Evolutionary conservation across 768 basidiomycete species (phyloP), one percentile per base, ranked within the genome.

Genomic region (Mycena venus): DNA sequence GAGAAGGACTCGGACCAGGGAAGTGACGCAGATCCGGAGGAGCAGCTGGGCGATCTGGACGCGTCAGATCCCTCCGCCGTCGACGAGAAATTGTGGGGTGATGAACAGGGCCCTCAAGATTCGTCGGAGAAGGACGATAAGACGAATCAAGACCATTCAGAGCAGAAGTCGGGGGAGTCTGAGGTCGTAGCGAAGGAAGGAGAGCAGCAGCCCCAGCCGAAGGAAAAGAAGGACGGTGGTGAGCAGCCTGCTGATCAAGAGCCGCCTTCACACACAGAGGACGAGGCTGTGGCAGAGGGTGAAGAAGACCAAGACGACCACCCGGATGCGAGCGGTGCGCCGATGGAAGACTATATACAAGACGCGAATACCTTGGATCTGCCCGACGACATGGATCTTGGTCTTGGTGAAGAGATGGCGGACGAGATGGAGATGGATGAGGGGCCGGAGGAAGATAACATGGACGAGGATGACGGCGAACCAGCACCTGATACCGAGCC

Each of bases 11-110:
- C 87, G 5, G 90, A 88, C 6, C 85, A 86, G 3, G 90, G 87
- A 3, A 89, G 87, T 56, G 89, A 92, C 21, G 87, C 85, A 5
- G 94, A 94, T 23, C 90, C 91, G 21, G 97, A 99, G 51, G 97
- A 99, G 75, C 92, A 92, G 74, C 81, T 97, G 34, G 96, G 91
- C 9, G 89, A 96, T 61, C 84, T 99, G 36, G 96, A 98, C 83
- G 89, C 92, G 2, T 86, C 90, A 21, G 98, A 99, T 84, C 94
- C 95, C 11, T 88, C 91, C 29, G 92, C 93, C 0, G 90, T 98
- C 19, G 98, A 99, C 80, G 98, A 99, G 85, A 99, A 99, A 85
- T 86, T 99, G 77, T 99, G 98, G 98, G 96, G 95, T 23, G 95
- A 97, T 75, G 94, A 98, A 77, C 83, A 86, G 61, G 90, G 90